Evolutionary conservation across 768 basidiomycete species (phyloP).

Genomic region (Leccinum pellstonianum): DNA sequence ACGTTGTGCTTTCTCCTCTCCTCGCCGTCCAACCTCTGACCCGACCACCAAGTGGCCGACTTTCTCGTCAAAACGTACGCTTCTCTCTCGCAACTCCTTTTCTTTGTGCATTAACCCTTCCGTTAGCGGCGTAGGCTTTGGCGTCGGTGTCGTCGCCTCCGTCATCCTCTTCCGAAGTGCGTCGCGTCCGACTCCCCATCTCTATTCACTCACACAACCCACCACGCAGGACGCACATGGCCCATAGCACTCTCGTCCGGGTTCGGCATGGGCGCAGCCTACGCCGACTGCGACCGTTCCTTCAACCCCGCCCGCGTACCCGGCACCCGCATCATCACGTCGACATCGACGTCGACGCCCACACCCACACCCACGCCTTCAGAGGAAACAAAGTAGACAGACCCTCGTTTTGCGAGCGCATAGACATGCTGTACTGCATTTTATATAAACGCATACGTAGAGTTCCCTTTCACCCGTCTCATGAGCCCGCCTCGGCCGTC

Average conservation of each 20-base stretch:
- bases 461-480: not conserved
- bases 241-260: conserved; percentile 84
- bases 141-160: conserved; percentile 83
- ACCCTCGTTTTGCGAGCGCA: not conserved
- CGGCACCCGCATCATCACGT: conserved; percentile 70
- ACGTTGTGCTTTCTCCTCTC: conserved; percentile 43
- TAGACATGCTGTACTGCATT: conserved; percentile 16
- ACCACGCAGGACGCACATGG: conserved; percentile 80
- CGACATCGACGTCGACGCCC: not conserved
- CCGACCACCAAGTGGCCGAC: conserved; percentile 59
- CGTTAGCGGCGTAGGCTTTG: conserved; percentile 80
- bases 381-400: conserved; percentile 26
- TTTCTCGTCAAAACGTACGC: conserved; percentile 82
- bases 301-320: conserved; percentile 91
- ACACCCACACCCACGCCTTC: not conserved
- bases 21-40: conserved; percentile 21
- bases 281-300: conserved; percentile 89
- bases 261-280: conserved; percentile 84
- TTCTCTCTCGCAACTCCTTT: conserved; percentile 19
- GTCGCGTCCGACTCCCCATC: conserved; percentile 33
- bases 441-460: not conserved
- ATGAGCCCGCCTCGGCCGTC: conserved; percentile 7
- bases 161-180: conserved; percentile 89
- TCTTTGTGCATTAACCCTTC: conserved; percentile 9
- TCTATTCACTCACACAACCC: conserved; percentile 10